These are phyloP conservation scores for Solanum sitiens DNA, from an alignment of 257 asterid genomes.

Conservation along the genomic window DNA sequence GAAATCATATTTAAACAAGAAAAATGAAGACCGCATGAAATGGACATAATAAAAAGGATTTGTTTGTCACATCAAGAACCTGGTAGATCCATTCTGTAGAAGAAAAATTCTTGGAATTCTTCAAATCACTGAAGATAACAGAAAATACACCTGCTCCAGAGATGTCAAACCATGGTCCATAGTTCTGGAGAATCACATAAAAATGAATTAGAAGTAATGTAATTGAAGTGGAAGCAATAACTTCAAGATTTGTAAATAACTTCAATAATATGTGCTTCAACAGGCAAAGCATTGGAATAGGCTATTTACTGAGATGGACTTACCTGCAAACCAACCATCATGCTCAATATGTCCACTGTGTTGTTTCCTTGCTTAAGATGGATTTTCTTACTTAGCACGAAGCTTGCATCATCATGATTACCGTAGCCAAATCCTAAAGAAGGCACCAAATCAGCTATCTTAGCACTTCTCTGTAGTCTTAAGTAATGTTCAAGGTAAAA, in stretches of 20 bases:
- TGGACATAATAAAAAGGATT: background rate
- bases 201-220: background rate
- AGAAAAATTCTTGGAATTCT: constrained; percentile 36
- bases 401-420: constrained; percentile 59
- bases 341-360: constrained; percentile 52
- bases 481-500: background rate
- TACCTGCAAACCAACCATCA: constrained; percentile 79
- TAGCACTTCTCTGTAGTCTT: background rate
- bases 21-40: background rate
- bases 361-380: constrained; percentile 43
- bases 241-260: background rate
- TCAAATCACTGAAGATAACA: constrained; percentile 29
- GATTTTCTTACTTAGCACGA: constrained; percentile 25
- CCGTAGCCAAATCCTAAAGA: constrained; percentile 53
- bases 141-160: constrained; percentile 59
- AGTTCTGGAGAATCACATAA: constrained; percentile 36
- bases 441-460: background rate
- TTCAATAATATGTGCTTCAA: background rate
- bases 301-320: background rate
- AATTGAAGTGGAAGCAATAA: background rate
- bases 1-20: background rate
- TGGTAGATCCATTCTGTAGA: constrained; percentile 59
- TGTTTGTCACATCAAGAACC: constrained; percentile 22
- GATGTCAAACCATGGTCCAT: constrained; percentile 76
- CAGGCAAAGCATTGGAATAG: background rate